Base-by-base conservation (phyloP, 2,329 filamentous ascomycete genomes). In the Xylaria sp. region DNA sequence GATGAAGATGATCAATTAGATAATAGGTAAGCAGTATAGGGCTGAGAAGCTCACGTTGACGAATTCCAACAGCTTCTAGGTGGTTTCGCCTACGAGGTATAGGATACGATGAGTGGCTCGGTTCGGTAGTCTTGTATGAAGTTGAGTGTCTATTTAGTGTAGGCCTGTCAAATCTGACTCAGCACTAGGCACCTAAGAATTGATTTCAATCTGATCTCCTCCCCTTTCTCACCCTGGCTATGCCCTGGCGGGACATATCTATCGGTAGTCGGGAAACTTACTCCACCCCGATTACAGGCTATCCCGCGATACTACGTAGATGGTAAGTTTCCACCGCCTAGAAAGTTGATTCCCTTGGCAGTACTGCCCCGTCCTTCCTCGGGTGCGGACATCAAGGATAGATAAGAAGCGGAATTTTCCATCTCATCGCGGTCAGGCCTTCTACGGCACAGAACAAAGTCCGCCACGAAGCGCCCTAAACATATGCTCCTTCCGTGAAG, bases 171-270 rank as follows among this genome's bases (percentile, higher is more conserved):
- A 32, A 5, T 57, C 61, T 64, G 55, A 64, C 61, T 63, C 61
- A 63, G 61, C 61, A 50, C 61, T 63, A 63, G 39, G 39, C 19
- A 63, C 21, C 32, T n/a, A 47, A 27, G 39, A 63, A 36, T 32
- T 62, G 50, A 54, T 36, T 45, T 54, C 8, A 39, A 51, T 55
- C 36, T 34, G 8, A 55, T 56, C 39, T 56, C 61, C 17, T 55
- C 61, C n/a, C 30, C 39, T 34, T 53, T 55, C 42, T 30, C 21
- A 55, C 24, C 60, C 39, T 62, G 21, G 39, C 5, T 30, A 19
- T 17, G 48, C 24, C 60, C 39, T 62, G 21, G 39, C 5, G 42
- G 51, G 24, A 54, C 24, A 27, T 27, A 30, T 12, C n/a, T 63
- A 14, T 45, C n/a, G 24, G 24, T 14, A 24, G 54, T 2, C n/a